Base-by-base conservation (phyloP, 176 grass and related monocot species). In the Neostapfia colusana region DNA sequence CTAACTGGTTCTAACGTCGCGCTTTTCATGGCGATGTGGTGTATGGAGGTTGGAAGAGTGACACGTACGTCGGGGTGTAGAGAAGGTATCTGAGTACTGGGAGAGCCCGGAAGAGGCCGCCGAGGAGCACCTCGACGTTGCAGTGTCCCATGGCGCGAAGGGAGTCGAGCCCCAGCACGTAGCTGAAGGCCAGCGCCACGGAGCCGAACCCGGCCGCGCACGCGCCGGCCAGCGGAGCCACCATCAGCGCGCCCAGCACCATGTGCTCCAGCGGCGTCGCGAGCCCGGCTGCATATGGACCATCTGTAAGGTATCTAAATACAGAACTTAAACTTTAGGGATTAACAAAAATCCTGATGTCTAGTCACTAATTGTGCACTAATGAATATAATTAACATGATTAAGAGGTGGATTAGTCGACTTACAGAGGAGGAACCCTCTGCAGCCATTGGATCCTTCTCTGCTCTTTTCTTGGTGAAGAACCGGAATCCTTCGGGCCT, bases 61-160 rank as follows among this genome's bases (percentile, higher is more conserved):
- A n/a, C 42, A 67, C 88, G 68, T 87, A 98, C 95, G 89, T 94
- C 5, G 95, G 91, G 31, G 95, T 94, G 85, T 90, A 90, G 72
- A 98, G 71, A 5, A 98, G 63, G 76, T 84, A 92, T 92, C 69
- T 82, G 46, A 98, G 84, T n/a, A 69, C 31, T n/a, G 95, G 95
- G 13, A 87, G 13, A 3, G 89, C 36, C 53, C 70, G 53, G 64
- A 92, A 98, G 45, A 77, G 63, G 2, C n/a, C 11, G 26, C 4
- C 26, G 3, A 91, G 82, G 76, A 98, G 62, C 12, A 95, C 59
- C 89, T 98, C 95, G 20, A 98, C 82, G 55, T 98, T 98, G 80
- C 95, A 86, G 79, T 86, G 81, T 0, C 95, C 95, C 91, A 98
- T 88, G 81, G 76, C 87, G 64, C 91, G 65, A 65, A 98, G 70